A percentile compares a stretch with the other conserved stretches of the same genome.
These are phyloP conservation scores for Rhizopogon vesiculosus DNA, from an alignment of 768 basidiomycete genomes.

Conservation along the genomic window DNA sequence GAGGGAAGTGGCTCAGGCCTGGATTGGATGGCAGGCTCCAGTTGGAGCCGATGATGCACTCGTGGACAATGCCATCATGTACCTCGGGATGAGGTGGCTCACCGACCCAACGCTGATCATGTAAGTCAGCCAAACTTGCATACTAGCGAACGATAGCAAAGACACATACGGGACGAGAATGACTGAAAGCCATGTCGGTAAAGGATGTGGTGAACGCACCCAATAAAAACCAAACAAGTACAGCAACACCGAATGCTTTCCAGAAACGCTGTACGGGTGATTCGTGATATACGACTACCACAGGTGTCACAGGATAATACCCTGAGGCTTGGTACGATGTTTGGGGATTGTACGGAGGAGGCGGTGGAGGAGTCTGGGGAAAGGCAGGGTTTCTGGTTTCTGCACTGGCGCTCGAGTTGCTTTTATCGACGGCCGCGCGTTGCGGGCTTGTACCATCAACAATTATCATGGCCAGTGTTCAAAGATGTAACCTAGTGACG, in stretches of 20 bases:
- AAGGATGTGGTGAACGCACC: background rate
- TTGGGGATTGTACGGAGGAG: slow-evolving; percentile 3
- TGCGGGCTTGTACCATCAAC: background rate
- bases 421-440: background rate
- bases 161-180: background rate
- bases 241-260: slow-evolving; percentile 21
- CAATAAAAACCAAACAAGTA: slow-evolving; percentile 16
- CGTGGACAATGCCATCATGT: slow-evolving; percentile 1
- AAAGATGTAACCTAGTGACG: no score
- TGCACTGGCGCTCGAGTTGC: background rate
- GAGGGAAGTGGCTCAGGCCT: slow-evolving; percentile 12
- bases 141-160: background rate
- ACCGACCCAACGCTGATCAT: background rate
- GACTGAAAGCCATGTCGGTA: background rate
- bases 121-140: background rate
- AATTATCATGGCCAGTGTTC: slow-evolving; percentile 1
- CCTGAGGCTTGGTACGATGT: background rate
- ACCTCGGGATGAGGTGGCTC: background rate
- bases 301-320: background rate
- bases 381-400: background rate
- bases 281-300: background rate
- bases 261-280: slow-evolving; percentile 15
- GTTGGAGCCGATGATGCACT: slow-evolving; percentile 14
- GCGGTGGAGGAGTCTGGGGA: background rate
- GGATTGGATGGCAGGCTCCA: slow-evolving; percentile 10